Base-by-base conservation (phyloP, 164 flowering plant genomes). In the Aristolochia fimbriata region DNA sequence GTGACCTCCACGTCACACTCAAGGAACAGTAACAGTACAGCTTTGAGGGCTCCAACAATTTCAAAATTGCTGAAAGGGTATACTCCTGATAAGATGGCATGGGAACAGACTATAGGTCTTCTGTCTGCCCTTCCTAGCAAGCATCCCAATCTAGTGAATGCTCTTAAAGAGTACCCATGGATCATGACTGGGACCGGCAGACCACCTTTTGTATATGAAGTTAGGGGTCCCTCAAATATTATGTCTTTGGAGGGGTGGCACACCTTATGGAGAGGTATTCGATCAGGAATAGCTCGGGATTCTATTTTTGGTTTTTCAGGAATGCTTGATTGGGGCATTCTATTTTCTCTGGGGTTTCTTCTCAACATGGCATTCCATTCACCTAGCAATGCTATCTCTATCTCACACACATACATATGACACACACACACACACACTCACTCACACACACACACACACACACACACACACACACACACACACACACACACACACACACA, bases 121-220 rank as follows among this genome's bases (percentile, higher is more conserved):
- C 70, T 93, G 63, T 86, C 96, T 20, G 74, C 76, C 21, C 69
- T 93, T 50, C 61, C 77, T 17, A 57, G 68, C 48, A 88, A 81
- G 68, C 77, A 81, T 71, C 69, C 83, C 1, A 73, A 86, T 66
- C 49, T 90, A 69, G 65, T 46, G 33, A 76, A 75, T 64, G 83
- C 93, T 30, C 70, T 93, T 47, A 78, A 77, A 78, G 83, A 78
- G 59, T 86, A 81, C 55, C 97, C 97, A 41, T 93, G 99, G 99
- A 83, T 81, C 88, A 81, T 93, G 81, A 83, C 96, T 60, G 99
- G 97, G 11, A 82, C 99, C 45, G 97, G 97, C 59, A 83, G 65
- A 61, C 83, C 86, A 22, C 99, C 97, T 53, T 51, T 83, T 57
- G 84, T 81, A 21, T 71, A 59, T 64, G 74, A 78, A 68, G 89